These are phyloP conservation scores for Fonsecaea pedrosoi DNA, from an alignment of 2,329 filamentous ascomycete species.

Conservation along the genomic window DNA sequence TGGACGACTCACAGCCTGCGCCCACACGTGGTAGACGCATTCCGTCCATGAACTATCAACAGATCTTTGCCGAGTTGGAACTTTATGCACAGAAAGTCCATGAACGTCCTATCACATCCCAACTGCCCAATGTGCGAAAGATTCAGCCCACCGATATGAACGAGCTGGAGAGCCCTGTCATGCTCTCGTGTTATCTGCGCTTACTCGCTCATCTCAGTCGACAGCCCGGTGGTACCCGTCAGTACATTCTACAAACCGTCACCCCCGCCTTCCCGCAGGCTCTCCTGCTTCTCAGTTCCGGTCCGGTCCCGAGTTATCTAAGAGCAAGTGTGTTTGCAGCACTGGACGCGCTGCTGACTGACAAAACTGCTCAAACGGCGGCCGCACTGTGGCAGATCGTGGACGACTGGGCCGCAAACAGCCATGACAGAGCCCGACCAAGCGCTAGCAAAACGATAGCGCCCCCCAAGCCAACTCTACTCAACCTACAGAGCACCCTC, in stretches of 20 bases:
- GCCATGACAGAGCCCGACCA: slow-evolving; percentile 32
- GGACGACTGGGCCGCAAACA: slow-evolving; percentile 39
- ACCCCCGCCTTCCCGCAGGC: slow-evolving; percentile 74
- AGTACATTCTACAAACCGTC: slow-evolving; percentile 73
- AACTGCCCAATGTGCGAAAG: slow-evolving; percentile 66
- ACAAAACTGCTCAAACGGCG: slow-evolving; percentile 69
- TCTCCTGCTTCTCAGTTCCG: slow-evolving; percentile 79
- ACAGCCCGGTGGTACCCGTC: slow-evolving; percentile 74
- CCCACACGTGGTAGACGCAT: slow-evolving; percentile 80
- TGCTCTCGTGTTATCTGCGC: slow-evolving; percentile 92
- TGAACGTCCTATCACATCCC: slow-evolving; percentile 69
- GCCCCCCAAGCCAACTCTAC: slow-evolving; percentile 48
- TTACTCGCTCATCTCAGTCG: slow-evolving; percentile 81
- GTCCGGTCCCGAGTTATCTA: slow-evolving; percentile 75
- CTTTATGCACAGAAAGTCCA: slow-evolving; percentile 81
- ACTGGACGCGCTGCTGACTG: slow-evolving; percentile 74
- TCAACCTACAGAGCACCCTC: slow-evolving; percentile 67
- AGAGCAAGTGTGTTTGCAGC: slow-evolving; percentile 84
- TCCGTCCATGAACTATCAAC: slow-evolving; percentile 86
- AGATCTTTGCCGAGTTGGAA: slow-evolving; percentile 88
- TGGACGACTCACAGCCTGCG: slow-evolving; percentile 70
- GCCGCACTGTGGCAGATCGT: slow-evolving; percentile 68
- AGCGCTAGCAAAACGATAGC: slow-evolving; percentile 21
- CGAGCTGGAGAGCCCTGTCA: slow-evolving; percentile 92
- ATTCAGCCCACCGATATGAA: slow-evolving; percentile 72